phyloP scores from a whole-genome alignment of 2,329 filamentous ascomycete genomes.

The Penicillium sp. region DNA sequence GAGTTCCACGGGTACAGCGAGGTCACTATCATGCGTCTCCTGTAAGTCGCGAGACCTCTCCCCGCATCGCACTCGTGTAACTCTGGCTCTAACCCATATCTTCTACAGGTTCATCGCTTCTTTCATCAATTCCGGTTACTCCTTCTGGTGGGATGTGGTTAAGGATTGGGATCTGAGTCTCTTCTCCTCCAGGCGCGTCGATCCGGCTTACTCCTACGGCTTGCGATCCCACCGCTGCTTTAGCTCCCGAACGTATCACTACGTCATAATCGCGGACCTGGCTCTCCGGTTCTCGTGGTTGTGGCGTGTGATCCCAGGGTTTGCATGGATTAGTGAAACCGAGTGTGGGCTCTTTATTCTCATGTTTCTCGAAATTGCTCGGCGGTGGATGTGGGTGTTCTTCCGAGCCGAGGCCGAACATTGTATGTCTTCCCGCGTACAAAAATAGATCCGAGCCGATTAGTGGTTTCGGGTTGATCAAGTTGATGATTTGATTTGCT shows the following conservation, averaged over 20 bases:
- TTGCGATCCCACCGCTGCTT: constrained; percentile 77
- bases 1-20: constrained; percentile 57
- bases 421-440: constrained; percentile 56
- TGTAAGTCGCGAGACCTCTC: constrained; percentile 44
- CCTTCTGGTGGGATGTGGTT: constrained; percentile 97
- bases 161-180: constrained; percentile 96
- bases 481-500: constrained; percentile 15
- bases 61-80: neutral
- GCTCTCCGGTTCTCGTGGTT: constrained; percentile 88
- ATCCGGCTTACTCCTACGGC: constrained; percentile 73
- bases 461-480: neutral
- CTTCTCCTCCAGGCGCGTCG: constrained; percentile 66
- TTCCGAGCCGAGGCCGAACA: constrained; percentile 94
- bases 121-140: constrained; percentile 83
- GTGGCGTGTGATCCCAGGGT: constrained; percentile 78
- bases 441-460: neutral
- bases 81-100: neutral
- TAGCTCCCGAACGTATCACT: constrained; percentile 77
- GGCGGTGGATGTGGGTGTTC: constrained; percentile 97
- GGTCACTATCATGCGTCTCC: constrained; percentile 58
- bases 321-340: constrained; percentile 83
- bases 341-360: constrained; percentile 89
- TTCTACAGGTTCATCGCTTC: constrained; percentile 70
- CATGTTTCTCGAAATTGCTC: constrained; percentile 81
- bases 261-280: constrained; percentile 76